phyloP scores from a whole-genome alignment of 2,329 filamentous ascomycete species.

The Beauveria bassiana region DNA sequence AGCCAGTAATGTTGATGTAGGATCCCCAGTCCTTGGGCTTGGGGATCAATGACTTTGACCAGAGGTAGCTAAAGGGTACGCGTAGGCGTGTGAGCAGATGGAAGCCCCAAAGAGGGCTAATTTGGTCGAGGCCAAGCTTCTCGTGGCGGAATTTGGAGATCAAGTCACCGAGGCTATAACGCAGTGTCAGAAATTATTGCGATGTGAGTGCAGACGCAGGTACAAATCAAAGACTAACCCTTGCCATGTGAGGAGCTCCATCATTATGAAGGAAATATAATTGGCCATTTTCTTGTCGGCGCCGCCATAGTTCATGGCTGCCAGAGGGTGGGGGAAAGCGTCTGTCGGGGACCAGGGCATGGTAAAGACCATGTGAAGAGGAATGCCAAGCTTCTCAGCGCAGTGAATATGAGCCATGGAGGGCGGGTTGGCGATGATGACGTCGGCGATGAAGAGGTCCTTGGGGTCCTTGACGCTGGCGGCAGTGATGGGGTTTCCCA shows the following conservation, averaged over 20 bases:
- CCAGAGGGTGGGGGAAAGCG: slow-evolving; percentile 61
- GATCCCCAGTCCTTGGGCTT: slow-evolving; percentile 56
- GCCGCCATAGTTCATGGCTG: slow-evolving; percentile 49
- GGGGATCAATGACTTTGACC: slow-evolving; percentile 59
- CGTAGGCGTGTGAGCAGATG: slow-evolving; percentile 53
- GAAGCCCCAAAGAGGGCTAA: slow-evolving; percentile 59
- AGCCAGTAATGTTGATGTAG: slow-evolving; percentile 54
- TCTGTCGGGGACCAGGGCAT: slow-evolving; percentile 70
- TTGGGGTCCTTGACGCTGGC: slow-evolving; percentile 18
- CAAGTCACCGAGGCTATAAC: slow-evolving; percentile 51
- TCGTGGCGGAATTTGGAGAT: slow-evolving; percentile 62
- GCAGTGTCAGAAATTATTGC: background rate
- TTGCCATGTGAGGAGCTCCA: slow-evolving; percentile 70
- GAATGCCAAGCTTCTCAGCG: slow-evolving; percentile 40
- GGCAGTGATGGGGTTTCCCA: slow-evolving; percentile 20
- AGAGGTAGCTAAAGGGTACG: slow-evolving; percentile 64
- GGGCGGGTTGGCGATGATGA: slow-evolving; percentile 47
- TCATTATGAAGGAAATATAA: slow-evolving; percentile 59
- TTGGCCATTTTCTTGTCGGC: slow-evolving; percentile 56
- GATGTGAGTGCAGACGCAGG: background rate
- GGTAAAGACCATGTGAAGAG: slow-evolving; percentile 45
- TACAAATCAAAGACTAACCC: slow-evolving; percentile 31
- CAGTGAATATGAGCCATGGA: slow-evolving; percentile 46
- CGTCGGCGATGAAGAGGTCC: slow-evolving; percentile 43
- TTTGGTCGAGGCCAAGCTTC: slow-evolving; percentile 53